Percentiles rank a stretch among this genome's conserved stretches.
These are phyloP conservation scores for Akanthomyces muscarius DNA, from an alignment of 2,329 filamentous ascomycete genomes.

Conservation along the genomic window DNA sequence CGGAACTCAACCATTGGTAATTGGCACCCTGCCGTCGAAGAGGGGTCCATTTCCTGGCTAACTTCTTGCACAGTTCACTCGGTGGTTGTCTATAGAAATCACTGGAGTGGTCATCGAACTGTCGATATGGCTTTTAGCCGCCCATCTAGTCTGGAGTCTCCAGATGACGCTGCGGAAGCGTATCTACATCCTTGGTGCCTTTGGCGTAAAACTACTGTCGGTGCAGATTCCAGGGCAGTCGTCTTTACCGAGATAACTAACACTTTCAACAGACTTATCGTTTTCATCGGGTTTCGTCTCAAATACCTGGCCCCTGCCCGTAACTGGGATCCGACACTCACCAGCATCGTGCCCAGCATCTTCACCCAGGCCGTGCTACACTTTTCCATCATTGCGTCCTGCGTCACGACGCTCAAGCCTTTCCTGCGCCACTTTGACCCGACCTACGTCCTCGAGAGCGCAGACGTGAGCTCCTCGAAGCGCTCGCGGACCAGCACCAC, in stretches of 20 bases:
- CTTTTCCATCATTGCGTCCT: slow-evolving; percentile 16
- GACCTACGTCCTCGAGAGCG: slow-evolving; percentile 17
- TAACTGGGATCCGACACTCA: slow-evolving; percentile 7
- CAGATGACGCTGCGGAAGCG: slow-evolving; percentile 16
- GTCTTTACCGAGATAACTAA: neutral
- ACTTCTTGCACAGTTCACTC: neutral
- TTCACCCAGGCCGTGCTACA: slow-evolving; percentile 10
- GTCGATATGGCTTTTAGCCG: neutral
- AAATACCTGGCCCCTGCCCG: neutral
- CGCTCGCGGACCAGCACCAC: neutral
- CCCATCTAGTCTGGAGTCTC: slow-evolving; percentile 11
- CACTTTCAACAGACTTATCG: neutral
- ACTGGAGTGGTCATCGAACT: neutral
- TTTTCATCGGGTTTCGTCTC: slow-evolving; percentile 5
- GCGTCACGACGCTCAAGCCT: slow-evolving; percentile 15
- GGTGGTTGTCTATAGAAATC: slow-evolving; percentile 9
- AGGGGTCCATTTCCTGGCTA: neutral
- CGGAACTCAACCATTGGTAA: neutral
- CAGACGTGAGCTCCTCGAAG: slow-evolving; percentile 10
- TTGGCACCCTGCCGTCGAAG: neutral
- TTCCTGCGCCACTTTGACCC: slow-evolving; percentile 19
- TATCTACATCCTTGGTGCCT: slow-evolving; percentile 11
- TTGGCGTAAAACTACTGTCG: slow-evolving; percentile 10
- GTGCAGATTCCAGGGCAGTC: neutral
- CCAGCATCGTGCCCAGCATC: slow-evolving; percentile 7